phyloP scores from a whole-genome alignment of 495 filamentous ascomycete genomes.

The Podospora bellae-mahoneyi region DNA sequence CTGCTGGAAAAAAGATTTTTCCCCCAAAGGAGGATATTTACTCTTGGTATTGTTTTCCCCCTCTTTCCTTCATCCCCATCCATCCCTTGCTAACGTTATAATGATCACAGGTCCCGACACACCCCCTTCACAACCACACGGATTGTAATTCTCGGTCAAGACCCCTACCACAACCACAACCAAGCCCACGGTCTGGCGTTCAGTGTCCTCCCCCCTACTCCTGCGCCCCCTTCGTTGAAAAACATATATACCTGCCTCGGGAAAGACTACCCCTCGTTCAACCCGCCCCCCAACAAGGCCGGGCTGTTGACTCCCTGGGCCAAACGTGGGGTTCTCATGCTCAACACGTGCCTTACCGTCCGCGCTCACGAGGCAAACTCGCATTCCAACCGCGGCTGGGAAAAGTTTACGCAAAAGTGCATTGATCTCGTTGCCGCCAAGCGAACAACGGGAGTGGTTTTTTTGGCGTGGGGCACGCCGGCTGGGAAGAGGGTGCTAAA shows the following conservation, averaged over 20 bases:
- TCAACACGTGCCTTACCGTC: constrained; percentile 93
- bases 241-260: constrained; percentile 89
- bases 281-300: constrained; percentile 65
- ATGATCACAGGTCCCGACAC: constrained; percentile 67
- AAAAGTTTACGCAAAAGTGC: constrained; percentile 82
- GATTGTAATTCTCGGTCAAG: constrained; percentile 88
- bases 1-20: constrained; percentile 70
- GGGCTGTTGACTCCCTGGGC: constrained; percentile 92
- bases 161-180: constrained; percentile 93
- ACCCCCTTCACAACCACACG: constrained; percentile 86
- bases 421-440: constrained; percentile 80
- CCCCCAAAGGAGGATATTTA: constrained; percentile 89
- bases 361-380: constrained; percentile 80
- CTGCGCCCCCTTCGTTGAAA: constrained; percentile 77
- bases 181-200: constrained; percentile 96
- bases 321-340: constrained; percentile 80
- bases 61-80: not conserved
- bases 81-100: not conserved
- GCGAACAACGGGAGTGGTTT: constrained; percentile 78
- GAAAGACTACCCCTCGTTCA: constrained; percentile 82
- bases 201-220: constrained; percentile 84
- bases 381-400: constrained; percentile 84
- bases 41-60: constrained; percentile 62
- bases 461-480: constrained; percentile 86
- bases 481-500: constrained; percentile 70